phyloP scores from a whole-genome alignment of 208 protist species.

The Porcisia deanei region DNA sequence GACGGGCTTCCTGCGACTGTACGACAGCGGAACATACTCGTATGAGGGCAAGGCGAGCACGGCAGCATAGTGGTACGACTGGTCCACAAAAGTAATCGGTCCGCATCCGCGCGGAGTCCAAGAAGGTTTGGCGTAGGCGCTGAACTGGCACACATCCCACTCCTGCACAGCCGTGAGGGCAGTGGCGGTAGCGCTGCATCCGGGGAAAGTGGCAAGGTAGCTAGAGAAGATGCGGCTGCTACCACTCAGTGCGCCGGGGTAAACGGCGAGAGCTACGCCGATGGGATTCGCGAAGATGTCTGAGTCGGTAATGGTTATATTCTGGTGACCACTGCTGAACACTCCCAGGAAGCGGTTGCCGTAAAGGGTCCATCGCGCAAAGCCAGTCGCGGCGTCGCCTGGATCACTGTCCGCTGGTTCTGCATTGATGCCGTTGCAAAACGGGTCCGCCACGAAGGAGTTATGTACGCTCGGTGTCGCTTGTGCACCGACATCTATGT shows the following conservation, averaged over 20 bases:
- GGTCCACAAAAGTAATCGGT: slow-evolving; percentile 30
- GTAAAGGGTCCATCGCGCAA: slow-evolving; percentile 12
- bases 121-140: background rate
- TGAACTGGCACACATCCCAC: slow-evolving; percentile 25
- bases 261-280: slow-evolving; percentile 29
- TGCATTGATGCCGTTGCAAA: background rate
- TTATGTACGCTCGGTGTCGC: background rate
- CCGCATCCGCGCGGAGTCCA: slow-evolving; percentile 20
- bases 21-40: slow-evolving; percentile 23
- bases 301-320: slow-evolving; percentile 21
- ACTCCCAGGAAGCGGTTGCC: slow-evolving; percentile 38
- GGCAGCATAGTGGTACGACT: slow-evolving; percentile 29
- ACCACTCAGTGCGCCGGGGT: slow-evolving; percentile 18
- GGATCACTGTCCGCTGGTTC: background rate
- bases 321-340: slow-evolving; percentile 39
- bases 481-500: background rate
- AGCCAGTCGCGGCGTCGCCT: background rate
- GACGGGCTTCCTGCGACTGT: slow-evolving; percentile 24
- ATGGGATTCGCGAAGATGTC: slow-evolving; percentile 45
- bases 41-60: slow-evolving; percentile 36
- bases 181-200: slow-evolving; percentile 18
- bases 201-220: slow-evolving; percentile 27
- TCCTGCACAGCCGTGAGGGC: background rate
- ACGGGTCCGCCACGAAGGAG: background rate
- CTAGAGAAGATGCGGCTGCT: slow-evolving; percentile 13